Evolutionary conservation across 495 filamentous ascomycete genomes (phyloP).

Genomic region (Podospora pseudoanserina): DNA sequence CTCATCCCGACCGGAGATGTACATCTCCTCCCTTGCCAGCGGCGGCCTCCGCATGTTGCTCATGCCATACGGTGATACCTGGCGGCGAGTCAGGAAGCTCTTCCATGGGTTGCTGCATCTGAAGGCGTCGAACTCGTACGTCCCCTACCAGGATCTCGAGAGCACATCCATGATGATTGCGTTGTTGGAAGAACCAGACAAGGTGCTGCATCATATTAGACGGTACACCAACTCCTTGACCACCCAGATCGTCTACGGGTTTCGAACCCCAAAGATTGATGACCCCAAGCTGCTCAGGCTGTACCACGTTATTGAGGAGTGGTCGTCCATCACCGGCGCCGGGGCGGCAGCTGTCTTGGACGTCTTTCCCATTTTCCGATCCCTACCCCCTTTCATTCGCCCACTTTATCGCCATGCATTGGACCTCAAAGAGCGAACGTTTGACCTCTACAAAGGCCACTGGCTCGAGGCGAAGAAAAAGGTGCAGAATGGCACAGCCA

Average conservation of each 20-base stretch:
- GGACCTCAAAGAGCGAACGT: background rate
- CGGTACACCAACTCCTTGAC: constrained; percentile 42
- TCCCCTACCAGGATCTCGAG: background rate
- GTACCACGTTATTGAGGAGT: background rate
- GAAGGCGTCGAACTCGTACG: background rate
- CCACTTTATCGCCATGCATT: background rate
- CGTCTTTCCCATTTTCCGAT: constrained; percentile 23
- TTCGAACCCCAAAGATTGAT: constrained; percentile 27
- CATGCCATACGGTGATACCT: constrained; percentile 4
- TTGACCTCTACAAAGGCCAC: background rate
- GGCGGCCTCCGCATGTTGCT: background rate
- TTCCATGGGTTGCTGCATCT: background rate
- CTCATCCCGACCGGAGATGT: constrained; percentile 23
- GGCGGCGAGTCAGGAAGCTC: background rate
- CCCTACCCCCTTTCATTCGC: constrained; percentile 22
- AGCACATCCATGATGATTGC: constrained; percentile 25
- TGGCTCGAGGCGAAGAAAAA: constrained; percentile 12
- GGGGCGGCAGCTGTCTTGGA: constrained; percentile 11
- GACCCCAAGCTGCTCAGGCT: background rate
- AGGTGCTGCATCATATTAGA: constrained; percentile 26
- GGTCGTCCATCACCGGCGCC: background rate
- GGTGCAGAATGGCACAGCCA: background rate
- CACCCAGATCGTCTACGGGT: constrained; percentile 44
- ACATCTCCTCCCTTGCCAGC: constrained; percentile 18
- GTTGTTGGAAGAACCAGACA: constrained; percentile 23